Evolutionary conservation across 768 basidiomycete species (phyloP).

Genomic region (Suillus bovinus): DNA sequence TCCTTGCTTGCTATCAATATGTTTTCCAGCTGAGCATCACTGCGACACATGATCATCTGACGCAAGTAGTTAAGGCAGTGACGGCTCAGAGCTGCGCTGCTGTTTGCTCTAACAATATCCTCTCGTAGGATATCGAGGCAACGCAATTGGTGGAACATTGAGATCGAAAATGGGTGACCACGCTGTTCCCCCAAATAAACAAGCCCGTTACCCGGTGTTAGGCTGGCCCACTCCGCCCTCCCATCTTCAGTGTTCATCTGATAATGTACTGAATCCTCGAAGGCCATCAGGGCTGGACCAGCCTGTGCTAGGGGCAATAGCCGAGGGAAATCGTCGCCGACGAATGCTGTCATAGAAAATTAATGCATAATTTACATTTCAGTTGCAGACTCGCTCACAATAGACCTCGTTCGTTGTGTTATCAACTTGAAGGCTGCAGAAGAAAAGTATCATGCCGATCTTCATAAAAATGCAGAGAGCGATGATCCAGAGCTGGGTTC

Average conservation of each 20-base stretch:
- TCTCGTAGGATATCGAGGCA: constrained; percentile 40
- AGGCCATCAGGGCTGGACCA: not conserved
- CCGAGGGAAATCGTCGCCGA: not conserved
- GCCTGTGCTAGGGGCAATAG: not conserved
- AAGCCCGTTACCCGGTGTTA: constrained; percentile 25
- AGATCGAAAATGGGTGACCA: constrained; percentile 32
- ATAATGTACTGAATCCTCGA: not conserved
- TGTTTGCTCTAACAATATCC: constrained; percentile 14
- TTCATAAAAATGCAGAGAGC: not conserved
- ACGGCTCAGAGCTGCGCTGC: constrained; percentile 7
- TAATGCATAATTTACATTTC: not conserved
- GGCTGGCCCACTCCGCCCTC: constrained; percentile 22
- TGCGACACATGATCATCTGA: constrained; percentile 39
- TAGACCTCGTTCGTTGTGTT: not conserved
- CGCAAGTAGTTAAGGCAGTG: constrained; percentile 44
- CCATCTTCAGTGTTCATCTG: not conserved
- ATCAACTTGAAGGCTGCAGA: not conserved
- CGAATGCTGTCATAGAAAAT: not conserved
- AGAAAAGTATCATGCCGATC: not conserved
- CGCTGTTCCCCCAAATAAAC: constrained; percentile 25
- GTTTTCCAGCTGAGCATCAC: constrained; percentile 33
- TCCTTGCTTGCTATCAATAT: constrained; percentile 1
- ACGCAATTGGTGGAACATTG: constrained; percentile 42
- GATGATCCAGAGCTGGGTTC: not conserved
- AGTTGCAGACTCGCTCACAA: not conserved